Evolutionary conservation across 257 asterid species (phyloP).

Genomic region (Nicotiana otophora): DNA sequence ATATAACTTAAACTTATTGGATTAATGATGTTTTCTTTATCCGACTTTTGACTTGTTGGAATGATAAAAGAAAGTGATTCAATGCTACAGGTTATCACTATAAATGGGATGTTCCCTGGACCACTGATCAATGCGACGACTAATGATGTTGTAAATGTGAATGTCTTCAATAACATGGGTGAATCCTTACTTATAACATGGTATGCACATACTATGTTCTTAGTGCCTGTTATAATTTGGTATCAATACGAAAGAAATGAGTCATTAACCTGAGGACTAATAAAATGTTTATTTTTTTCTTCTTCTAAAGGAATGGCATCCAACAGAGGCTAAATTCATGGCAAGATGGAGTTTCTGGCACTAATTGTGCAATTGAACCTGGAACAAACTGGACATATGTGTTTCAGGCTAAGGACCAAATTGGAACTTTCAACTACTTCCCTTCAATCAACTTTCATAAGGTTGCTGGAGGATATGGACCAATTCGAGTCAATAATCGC

Average conservation of each 20-base stretch:
- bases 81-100: conserved; percentile 51
- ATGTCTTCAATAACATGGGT: conserved; percentile 54
- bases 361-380: conserved; percentile 57
- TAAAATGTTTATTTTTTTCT: neutral
- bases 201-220: conserved; percentile 12
- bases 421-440: conserved; percentile 53
- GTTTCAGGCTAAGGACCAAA: conserved; percentile 56
- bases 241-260: neutral
- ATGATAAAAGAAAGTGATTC: neutral
- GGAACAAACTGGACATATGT: conserved; percentile 59
- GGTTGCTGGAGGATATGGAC: conserved; percentile 64
- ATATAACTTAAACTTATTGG: neutral
- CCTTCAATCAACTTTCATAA: conserved; percentile 51
- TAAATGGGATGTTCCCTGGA: conserved; percentile 74
- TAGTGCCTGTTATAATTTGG: neutral
- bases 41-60: neutral
- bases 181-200: conserved; percentile 77
- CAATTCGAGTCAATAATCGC: conserved; percentile 58
- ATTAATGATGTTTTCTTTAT: neutral
- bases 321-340: conserved; percentile 71
- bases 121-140: conserved; percentile 68
- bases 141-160: conserved; percentile 46
- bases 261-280: neutral
- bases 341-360: conserved; percentile 74
- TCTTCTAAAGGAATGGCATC: conserved; percentile 51